Evolutionary conservation across 2,329 filamentous ascomycete species (phyloP).

Genomic region (Sclerotinia nivalis): DNA sequence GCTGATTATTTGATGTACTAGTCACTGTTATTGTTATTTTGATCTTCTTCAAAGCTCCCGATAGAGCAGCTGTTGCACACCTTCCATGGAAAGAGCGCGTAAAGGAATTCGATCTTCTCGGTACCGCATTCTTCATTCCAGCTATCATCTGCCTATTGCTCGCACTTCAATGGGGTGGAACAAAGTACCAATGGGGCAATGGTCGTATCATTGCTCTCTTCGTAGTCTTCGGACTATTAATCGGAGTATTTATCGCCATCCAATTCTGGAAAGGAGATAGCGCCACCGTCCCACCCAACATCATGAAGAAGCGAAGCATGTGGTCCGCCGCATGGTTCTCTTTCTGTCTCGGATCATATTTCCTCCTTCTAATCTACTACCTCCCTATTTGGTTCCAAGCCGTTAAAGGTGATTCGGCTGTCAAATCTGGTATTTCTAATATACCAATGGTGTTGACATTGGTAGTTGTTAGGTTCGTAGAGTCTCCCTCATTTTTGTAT

Average conservation of each 20-base stretch:
- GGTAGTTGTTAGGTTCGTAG: slow-evolving; percentile 33
- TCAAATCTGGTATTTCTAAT: slow-evolving; percentile 48
- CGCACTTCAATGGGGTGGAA: slow-evolving; percentile 46
- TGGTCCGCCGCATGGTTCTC: slow-evolving; percentile 41
- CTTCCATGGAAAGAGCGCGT: slow-evolving; percentile 40
- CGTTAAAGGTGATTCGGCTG: slow-evolving; percentile 47
- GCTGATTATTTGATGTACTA: not conserved
- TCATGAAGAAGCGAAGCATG: slow-evolving; percentile 45
- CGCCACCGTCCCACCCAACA: slow-evolving; percentile 46
- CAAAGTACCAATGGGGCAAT: slow-evolving; percentile 43
- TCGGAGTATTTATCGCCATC: slow-evolving; percentile 39
- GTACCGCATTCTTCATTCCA: slow-evolving; percentile 43
- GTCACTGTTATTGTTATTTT: slow-evolving; percentile 45
- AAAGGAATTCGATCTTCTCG: slow-evolving; percentile 43
- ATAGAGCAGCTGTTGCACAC: slow-evolving; percentile 41
- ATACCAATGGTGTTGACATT: slow-evolving; percentile 42
- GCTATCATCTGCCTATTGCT: slow-evolving; percentile 44
- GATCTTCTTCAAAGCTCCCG: slow-evolving; percentile 45
- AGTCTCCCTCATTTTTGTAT: slow-evolving; percentile 28
- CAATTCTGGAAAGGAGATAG: slow-evolving; percentile 44
- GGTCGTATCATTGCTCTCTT: slow-evolving; percentile 43
- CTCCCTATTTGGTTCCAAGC: slow-evolving; percentile 53
- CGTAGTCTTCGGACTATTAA: slow-evolving; percentile 38
- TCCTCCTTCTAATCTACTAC: slow-evolving; percentile 47
- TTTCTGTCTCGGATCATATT: slow-evolving; percentile 42